Evolutionary conservation across 1,284 basidiomycete species (phyloP).

Genomic region (Fomitopsis schrenkii): DNA sequence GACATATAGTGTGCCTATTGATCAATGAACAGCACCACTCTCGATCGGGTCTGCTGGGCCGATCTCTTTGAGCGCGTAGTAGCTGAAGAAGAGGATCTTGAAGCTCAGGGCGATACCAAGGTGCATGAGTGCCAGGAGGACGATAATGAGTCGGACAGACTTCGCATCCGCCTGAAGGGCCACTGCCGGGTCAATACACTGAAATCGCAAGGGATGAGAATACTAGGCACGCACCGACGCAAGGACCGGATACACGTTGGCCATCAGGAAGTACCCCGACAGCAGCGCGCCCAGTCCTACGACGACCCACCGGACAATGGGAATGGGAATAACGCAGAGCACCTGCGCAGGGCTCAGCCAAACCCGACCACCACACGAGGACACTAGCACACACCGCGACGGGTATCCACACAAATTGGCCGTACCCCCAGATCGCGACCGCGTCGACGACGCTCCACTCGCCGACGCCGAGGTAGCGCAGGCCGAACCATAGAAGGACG

Average conservation of each 20-base stretch:
- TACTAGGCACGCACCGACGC: slow-evolving; percentile 56
- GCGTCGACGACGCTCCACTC: slow-evolving; percentile 86
- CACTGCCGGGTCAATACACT: not conserved
- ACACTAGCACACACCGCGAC: slow-evolving; percentile 52
- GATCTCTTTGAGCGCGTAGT: slow-evolving; percentile 60
- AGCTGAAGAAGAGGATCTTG: slow-evolving; percentile 86
- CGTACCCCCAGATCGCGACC: slow-evolving; percentile 71
- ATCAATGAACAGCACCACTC: not conserved
- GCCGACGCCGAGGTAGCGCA: slow-evolving; percentile 80
- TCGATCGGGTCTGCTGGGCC: slow-evolving; percentile 35
- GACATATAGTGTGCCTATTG: not conserved
- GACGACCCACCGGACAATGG: slow-evolving; percentile 77
- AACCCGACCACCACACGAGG: not conserved
- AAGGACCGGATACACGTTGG: slow-evolving; percentile 87
- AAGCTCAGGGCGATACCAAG: slow-evolving; percentile 75
- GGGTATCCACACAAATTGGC: slow-evolving; percentile 75
- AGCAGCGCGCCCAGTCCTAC: slow-evolving; percentile 67
- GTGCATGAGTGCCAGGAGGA: slow-evolving; percentile 69
- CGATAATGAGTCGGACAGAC: slow-evolving; percentile 73
- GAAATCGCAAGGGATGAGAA: not conserved
- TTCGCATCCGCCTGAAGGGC: slow-evolving; percentile 72
- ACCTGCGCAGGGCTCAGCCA: slow-evolving; percentile 37
- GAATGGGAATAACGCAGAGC: slow-evolving; percentile 79
- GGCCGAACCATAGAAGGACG: slow-evolving; percentile 70
- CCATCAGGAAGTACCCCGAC: slow-evolving; percentile 80